phyloP scores from a whole-genome alignment of 2,329 filamentous ascomycete genomes.

The Colletotrichum truncatum region DNA sequence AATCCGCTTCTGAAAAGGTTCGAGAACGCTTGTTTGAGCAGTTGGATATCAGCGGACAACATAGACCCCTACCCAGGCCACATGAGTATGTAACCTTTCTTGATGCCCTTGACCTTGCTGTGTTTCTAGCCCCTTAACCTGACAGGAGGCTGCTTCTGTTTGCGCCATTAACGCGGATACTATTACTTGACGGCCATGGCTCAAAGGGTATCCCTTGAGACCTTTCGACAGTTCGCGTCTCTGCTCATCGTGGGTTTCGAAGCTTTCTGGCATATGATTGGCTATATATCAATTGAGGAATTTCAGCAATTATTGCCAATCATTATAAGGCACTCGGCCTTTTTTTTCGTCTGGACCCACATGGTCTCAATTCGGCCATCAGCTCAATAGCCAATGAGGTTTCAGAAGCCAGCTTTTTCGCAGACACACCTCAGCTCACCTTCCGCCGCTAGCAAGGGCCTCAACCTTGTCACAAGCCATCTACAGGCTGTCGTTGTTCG shows the following conservation, averaged over 20 bases:
- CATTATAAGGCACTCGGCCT: conserved; percentile 1
- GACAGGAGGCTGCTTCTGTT: not conserved
- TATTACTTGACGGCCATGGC: not conserved
- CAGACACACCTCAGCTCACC: conserved; percentile 45
- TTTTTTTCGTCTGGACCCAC: conserved; percentile 16
- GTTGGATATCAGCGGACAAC: conserved; percentile 5
- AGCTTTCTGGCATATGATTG: conserved; percentile 2
- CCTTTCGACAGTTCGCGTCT: not conserved
- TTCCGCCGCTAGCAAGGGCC: conserved; percentile 37
- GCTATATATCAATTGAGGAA: conserved; percentile 6
- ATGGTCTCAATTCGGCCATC: conserved; percentile 27
- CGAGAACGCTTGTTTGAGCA: conserved; percentile 20
- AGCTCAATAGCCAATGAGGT: conserved; percentile 40
- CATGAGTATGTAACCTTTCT: conserved; percentile 11
- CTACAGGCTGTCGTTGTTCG: conserved; percentile 42
- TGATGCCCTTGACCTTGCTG: conserved; percentile 23
- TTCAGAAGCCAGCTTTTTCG: conserved; percentile 37
- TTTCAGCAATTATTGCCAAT: conserved; percentile 30
- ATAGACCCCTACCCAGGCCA: conserved; percentile 14
- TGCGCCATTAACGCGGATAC: conserved; percentile 15
- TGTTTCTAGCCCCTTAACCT: not conserved
- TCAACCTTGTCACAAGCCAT: conserved; percentile 38
- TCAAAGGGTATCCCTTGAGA: conserved; percentile 8
- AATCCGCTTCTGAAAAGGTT: conserved; percentile 11
- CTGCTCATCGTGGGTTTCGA: conserved; percentile 7